Evolutionary conservation across 352 stramenopile species (phyloP), one percentile per base, ranked within the genome.

Genomic region (Phytophthora citrophthora): DNA sequence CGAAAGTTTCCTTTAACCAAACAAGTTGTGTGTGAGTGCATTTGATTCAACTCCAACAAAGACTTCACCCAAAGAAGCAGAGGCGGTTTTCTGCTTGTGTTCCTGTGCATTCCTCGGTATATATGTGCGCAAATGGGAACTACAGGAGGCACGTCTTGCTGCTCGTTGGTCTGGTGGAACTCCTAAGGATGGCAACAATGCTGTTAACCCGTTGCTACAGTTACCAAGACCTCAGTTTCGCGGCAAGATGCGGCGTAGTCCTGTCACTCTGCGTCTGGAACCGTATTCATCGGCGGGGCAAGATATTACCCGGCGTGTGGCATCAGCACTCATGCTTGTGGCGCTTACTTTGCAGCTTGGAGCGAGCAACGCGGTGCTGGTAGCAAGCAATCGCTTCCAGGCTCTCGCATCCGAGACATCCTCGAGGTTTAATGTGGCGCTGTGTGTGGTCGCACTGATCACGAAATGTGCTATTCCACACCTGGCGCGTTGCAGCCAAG

Each of bases 111-210:
- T 88, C 51, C 57, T 79, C 9, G 68, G 75, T 11, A 50, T 70
- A 12, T 78, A 92, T 38, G 63, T 89, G 27, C 80, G 81, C 52
- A 91, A 92, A 53, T 93, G 86, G 82, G 61, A 69, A 23, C 39
- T 89, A 24, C 65, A 70, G 4, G 72, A 91, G 61, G 67, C 61
- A 0, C 16, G 56, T 23, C 52, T 79, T 29, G 79, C 82, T 4
- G 52, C 55, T n/a, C 56, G 74, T 15, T 94, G 86, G 83, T 82
- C 80, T 15, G 80, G 88, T 13, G 23, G 52, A 9, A 64, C 70
- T 18, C 45, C 74, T 23, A 69, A 56, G n/a, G 55, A 64, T 23
- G 53, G 39, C 1, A 46, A 61, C 3, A 64, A 54, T 26, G 43
- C 64, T 10, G 18, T 63, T 2, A 63, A 70, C 9, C 47, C 52